These are phyloP conservation scores for Plasmodium vivax DNA, from an alignment of 169 alveolate genomes.

Conservation along the genomic window DNA sequence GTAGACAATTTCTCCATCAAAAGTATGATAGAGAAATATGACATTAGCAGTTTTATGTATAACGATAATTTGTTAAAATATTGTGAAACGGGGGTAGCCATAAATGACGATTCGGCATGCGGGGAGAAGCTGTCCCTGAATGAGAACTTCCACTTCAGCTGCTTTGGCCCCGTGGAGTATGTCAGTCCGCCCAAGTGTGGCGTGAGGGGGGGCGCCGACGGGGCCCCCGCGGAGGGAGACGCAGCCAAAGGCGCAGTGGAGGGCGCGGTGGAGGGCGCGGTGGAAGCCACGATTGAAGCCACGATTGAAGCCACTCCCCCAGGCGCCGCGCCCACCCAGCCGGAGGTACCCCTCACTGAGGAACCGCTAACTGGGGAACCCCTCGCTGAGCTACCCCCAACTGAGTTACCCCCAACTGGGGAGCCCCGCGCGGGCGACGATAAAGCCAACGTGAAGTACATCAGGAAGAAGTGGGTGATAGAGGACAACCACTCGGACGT, in stretches of 20 bases:
- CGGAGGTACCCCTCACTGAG: background rate
- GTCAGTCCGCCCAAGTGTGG: constrained; percentile 28
- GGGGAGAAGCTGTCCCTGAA: constrained; percentile 13
- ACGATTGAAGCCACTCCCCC: background rate
- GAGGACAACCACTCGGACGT: constrained; percentile 78
- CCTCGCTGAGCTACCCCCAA: background rate
- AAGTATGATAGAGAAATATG: constrained; percentile 46
- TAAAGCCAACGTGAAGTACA: constrained; percentile 40
- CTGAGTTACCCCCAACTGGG: background rate
- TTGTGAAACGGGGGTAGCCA: constrained; percentile 43
- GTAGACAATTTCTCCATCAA: constrained; percentile 29
- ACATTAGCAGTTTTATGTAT: constrained; percentile 38
- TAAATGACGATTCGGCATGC: constrained; percentile 29
- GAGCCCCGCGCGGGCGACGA: background rate
- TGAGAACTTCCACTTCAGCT: constrained; percentile 38
- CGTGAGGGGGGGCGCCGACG: background rate
- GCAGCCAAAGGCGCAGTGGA: background rate
- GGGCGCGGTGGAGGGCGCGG: background rate
- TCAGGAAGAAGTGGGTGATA: constrained; percentile 84
- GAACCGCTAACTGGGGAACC: background rate
- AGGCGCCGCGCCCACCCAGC: background rate
- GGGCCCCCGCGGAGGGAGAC: background rate
- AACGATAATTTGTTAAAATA: constrained; percentile 58
- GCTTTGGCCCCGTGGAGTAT: constrained; percentile 21
- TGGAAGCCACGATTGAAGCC: background rate